These are phyloP conservation scores for Violaceomyces palustris DNA, from an alignment of 1,284 basidiomycete genomes.

Conservation along the genomic window DNA sequence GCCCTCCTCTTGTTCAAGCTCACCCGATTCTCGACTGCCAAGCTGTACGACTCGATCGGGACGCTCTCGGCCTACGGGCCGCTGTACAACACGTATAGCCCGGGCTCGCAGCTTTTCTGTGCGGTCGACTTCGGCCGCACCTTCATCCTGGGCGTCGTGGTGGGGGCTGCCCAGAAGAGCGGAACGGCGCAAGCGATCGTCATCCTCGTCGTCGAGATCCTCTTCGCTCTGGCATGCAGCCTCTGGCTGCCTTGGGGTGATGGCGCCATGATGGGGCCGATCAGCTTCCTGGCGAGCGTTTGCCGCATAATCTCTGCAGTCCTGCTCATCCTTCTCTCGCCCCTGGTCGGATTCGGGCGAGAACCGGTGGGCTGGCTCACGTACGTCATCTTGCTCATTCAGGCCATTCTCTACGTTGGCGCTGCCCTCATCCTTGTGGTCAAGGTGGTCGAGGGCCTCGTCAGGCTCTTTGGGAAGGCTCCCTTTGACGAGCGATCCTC, in stretches of 20 bases:
- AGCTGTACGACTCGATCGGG: conserved; percentile 87
- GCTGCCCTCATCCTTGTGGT: conserved; percentile 73
- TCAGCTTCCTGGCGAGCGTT: conserved; percentile 85
- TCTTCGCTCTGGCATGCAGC: conserved; percentile 34
- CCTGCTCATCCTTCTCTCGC: conserved; percentile 78
- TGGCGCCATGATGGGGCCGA: conserved; percentile 89
- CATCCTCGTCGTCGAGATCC: conserved; percentile 58
- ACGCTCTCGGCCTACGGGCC: conserved; percentile 85
- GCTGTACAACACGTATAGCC: conserved; percentile 91
- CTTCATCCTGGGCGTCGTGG: conserved; percentile 70
- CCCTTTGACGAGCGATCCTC: conserved; percentile 67
- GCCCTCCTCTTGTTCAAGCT: conserved; percentile 70
- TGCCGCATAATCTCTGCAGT: conserved; percentile 83
- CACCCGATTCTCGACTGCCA: conserved; percentile 72
- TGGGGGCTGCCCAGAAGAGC: conserved; percentile 81
- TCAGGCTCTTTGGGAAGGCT: conserved; percentile 72
- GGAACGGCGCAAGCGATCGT: conserved; percentile 87
- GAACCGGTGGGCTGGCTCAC: conserved; percentile 70
- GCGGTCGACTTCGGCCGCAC: conserved; percentile 74
- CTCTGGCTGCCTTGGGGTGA: conserved; percentile 90
- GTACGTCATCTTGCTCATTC: conserved; percentile 81
- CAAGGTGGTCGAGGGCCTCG: conserved; percentile 75
- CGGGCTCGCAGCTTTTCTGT: conserved; percentile 83
- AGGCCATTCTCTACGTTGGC: conserved; percentile 76
- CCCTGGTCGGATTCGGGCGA: conserved; percentile 61